Percentiles rank a stretch among this genome's conserved stretches.
phyloP scores from a whole-genome alignment of 2,329 filamentous ascomycete species.

The Geoglossum cookeanum region DNA sequence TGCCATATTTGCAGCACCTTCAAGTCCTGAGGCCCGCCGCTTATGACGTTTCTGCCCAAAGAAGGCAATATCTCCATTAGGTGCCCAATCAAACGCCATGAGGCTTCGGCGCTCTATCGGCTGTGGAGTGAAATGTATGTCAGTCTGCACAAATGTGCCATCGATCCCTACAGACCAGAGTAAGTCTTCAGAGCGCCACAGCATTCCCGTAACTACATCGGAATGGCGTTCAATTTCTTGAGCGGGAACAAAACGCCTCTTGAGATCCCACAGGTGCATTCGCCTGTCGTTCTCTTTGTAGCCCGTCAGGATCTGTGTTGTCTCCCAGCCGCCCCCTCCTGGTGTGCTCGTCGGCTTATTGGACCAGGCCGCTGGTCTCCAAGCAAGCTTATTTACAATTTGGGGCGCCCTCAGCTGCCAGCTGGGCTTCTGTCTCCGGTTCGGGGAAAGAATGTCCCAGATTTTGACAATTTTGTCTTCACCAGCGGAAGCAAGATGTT shows the following conservation, averaged over 20 bases:
- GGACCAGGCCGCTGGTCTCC: constrained; percentile 40
- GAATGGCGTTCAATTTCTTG: constrained; percentile 38
- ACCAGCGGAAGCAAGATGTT: constrained; percentile 42
- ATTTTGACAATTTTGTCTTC: constrained; percentile 42
- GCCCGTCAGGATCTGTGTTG: constrained; percentile 40
- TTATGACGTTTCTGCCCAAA: constrained; percentile 32
- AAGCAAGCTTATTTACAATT: constrained; percentile 40
- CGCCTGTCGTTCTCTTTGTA: constrained; percentile 42
- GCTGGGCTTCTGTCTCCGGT: constrained; percentile 37
- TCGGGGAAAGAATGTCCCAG: constrained; percentile 40
- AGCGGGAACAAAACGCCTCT: constrained; percentile 40
- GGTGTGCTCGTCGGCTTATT: constrained; percentile 14
- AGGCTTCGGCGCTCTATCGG: constrained; percentile 37
- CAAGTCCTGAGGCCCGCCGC: constrained; percentile 16
- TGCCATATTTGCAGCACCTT: constrained; percentile 18
- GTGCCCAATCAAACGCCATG: constrained; percentile 37
- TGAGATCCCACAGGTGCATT: constrained; percentile 45
- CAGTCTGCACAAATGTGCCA: constrained; percentile 42
- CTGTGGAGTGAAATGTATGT: constrained; percentile 39
- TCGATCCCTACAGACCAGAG: constrained; percentile 44
- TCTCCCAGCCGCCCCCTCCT: constrained; percentile 34
- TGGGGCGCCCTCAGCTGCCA: constrained; percentile 41
- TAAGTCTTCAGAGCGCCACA: constrained; percentile 44
- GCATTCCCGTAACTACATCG: constrained; percentile 36
- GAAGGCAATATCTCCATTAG: constrained; percentile 35